Evolutionary conservation across 352 stramenopile species (phyloP), one percentile per base, ranked within the genome.

Genomic region (Phytopythium kandeliae): DNA sequence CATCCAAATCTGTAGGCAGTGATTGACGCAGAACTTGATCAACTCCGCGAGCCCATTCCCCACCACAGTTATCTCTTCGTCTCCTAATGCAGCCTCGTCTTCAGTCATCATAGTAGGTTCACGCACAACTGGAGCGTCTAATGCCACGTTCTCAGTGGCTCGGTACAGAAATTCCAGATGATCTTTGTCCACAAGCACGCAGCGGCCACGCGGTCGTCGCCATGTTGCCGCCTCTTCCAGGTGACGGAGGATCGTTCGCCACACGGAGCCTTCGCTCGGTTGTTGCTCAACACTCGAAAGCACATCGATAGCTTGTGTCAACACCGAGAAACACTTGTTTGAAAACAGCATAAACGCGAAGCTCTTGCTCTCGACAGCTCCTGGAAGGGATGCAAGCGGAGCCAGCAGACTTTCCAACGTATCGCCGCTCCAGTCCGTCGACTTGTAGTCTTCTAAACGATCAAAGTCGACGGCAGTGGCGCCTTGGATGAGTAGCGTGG

Each of bases 111-210:
- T n/a, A n/a, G n/a, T n/a, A n/a, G n/a, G n/a, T n/a, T n/a, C n/a
- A n/a, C n/a, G n/a, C n/a, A n/a, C n/a, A n/a, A n/a, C n/a, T 40
- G 35, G 6, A 8, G 35, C 16, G n/a, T 8, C 3, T 4, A 40
- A n/a, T 6, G 6, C 26, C n/a, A 11, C 8, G 12, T 17, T 10
- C 0, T 43, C 37, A 26, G 37, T 19, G 21, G 19, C 17, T 15
- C 19, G 37, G 25, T 37, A 55, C 12, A 78, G 25, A 42, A 70
- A 72, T 9, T 40, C 26, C 5, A 78, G 28, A 25, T 78, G 65
- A 16, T 78, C 51, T 2, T 35, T 44, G n/a, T 59, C 56, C 17
- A 74, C 30, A 13, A 28, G 7, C 34, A 2, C 11, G 2, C 9
- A 15, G 21, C n/a, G 10, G 13, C 34, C 8, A 2, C 9, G 5